A percentile compares a stretch with the other conserved stretches of the same genome.
These are phyloP conservation scores for Viola pubescens DNA, from an alignment of 441 rosid species.

Conservation along the genomic window DNA sequence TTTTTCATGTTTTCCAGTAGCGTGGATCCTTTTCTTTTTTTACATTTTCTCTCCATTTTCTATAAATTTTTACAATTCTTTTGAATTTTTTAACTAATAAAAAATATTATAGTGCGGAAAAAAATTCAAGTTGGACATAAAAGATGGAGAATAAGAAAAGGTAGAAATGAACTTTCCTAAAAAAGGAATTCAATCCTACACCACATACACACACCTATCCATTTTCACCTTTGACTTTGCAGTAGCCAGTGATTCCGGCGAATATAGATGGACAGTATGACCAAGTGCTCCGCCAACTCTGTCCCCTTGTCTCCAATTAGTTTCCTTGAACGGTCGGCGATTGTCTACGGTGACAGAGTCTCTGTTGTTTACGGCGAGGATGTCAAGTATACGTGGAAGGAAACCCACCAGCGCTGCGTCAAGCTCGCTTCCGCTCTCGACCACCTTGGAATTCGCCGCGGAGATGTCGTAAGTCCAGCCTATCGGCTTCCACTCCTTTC, in stretches of 20 bases:
- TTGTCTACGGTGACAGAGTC: constrained; percentile 45
- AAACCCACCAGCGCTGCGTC: constrained; percentile 60
- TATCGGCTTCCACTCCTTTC: background rate
- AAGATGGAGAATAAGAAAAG: no score
- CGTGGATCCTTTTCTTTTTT: no score
- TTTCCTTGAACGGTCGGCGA: constrained; percentile 69
- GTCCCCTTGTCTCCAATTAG: constrained; percentile 60
- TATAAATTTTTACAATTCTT: no score
- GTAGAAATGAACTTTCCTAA: no score
- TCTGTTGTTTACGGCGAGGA: constrained; percentile 49
- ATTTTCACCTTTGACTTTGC: background rate
- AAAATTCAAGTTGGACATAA: no score
- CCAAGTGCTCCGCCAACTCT: constrained; percentile 52
- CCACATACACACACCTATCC: no score
- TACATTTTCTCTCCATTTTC: no score
- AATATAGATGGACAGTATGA: constrained; percentile 32
- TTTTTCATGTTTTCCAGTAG: no score
- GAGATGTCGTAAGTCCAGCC: constrained; percentile 43
- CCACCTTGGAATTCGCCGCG: constrained; percentile 36
- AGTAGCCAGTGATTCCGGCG: no score
- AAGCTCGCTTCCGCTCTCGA: constrained; percentile 61
- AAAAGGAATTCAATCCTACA: no score
- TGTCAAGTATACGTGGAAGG: constrained; percentile 57
- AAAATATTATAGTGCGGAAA: no score
- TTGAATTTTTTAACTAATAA: no score